A percentile compares a stretch with the other conserved stretches of the same genome.
phyloP scores from a whole-genome alignment of 192 early-diverging fungal species.

The Coemansia sp. region DNA sequence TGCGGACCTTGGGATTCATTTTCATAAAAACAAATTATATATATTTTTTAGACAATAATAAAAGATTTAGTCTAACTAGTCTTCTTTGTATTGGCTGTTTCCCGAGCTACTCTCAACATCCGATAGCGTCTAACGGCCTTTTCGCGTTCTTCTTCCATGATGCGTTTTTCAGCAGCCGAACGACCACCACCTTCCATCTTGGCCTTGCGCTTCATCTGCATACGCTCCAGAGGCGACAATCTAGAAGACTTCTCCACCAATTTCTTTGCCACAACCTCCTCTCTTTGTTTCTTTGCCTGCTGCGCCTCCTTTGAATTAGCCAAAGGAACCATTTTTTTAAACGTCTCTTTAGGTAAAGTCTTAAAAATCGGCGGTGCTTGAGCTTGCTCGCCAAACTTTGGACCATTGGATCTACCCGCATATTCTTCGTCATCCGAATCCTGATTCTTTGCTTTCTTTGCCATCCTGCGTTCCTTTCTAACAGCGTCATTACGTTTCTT shows the following conservation, averaged over 20 bases:
- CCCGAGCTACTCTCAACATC: slow-evolving; percentile 37
- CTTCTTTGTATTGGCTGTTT: slow-evolving; percentile 10
- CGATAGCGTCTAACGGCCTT: slow-evolving; percentile 43
- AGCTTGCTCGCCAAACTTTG: slow-evolving; percentile 46
- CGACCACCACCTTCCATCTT: slow-evolving; percentile 13
- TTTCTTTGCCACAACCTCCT: slow-evolving; percentile 38
- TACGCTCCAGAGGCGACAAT: slow-evolving; percentile 39
- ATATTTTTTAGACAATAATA: not conserved
- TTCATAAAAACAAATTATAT: slow-evolving; percentile 11
- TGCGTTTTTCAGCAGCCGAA: slow-evolving; percentile 45
- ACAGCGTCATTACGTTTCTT: slow-evolving; percentile 25
- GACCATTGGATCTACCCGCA: not conserved
- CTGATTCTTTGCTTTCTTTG: slow-evolving; percentile 22
- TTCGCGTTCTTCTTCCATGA: slow-evolving; percentile 42
- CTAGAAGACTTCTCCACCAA: slow-evolving; percentile 43
- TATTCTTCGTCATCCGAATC: slow-evolving; percentile 10
- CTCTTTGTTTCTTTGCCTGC: slow-evolving; percentile 15
- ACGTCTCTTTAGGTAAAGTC: slow-evolving; percentile 37
- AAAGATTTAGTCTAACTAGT: not conserved
- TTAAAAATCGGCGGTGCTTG: slow-evolving; percentile 45
- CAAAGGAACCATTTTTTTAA: slow-evolving; percentile 44
- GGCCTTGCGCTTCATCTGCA: slow-evolving; percentile 45
- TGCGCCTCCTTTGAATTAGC: slow-evolving; percentile 30
- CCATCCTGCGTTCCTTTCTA: slow-evolving; percentile 25
- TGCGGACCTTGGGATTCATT: slow-evolving; percentile 44